phyloP scores from a whole-genome alignment of 2,329 filamentous ascomycete species.

The Bipolaris gigantea region DNA sequence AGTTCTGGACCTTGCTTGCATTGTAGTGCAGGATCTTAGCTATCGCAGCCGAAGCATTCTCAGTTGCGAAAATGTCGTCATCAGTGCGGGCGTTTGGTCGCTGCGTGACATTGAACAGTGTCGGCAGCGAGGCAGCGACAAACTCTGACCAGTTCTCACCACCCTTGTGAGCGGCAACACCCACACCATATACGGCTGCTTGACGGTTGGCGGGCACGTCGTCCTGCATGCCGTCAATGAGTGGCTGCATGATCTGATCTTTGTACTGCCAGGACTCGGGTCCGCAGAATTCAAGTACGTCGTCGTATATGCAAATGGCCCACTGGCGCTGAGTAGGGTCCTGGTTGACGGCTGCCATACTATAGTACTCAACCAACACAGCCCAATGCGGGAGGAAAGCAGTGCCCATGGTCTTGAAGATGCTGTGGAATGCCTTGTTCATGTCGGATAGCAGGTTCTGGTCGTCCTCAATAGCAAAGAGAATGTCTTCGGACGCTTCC shows the following conservation, averaged over 20 bases:
- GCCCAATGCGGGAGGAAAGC: constrained; percentile 89
- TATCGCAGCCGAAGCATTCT: constrained; percentile 95
- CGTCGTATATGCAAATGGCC: constrained; percentile 98
- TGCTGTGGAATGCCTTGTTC: constrained; percentile 99
- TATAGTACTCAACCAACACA: constrained; percentile 79
- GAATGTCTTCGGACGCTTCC: constrained; percentile 81
- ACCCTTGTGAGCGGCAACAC: constrained; percentile 91
- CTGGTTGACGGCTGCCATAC: constrained; percentile 74
- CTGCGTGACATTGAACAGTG: constrained; percentile 81
- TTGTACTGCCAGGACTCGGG: constrained; percentile 84
- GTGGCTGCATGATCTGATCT: constrained; percentile 81
- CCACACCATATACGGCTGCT: constrained; percentile 93
- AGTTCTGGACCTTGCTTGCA: constrained; percentile 71
- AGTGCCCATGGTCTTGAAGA: constrained; percentile 94
- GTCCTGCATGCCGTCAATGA: constrained; percentile 84
- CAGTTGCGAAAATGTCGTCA: constrained; percentile 94
- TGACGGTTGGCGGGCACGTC: constrained; percentile 88
- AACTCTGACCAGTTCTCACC: constrained; percentile 87
- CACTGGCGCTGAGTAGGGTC: constrained; percentile 95
- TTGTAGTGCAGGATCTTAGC: constrained; percentile 97
- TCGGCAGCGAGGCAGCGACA: constrained; percentile 74
- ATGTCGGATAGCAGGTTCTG: constrained; percentile 96
- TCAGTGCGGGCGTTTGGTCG: constrained; percentile 81
- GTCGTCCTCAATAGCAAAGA: constrained; percentile 94
- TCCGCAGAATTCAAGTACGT: constrained; percentile 96